Base-by-base conservation (phyloP, 345 rosid genomes). In the Camelina laxa region DNA sequence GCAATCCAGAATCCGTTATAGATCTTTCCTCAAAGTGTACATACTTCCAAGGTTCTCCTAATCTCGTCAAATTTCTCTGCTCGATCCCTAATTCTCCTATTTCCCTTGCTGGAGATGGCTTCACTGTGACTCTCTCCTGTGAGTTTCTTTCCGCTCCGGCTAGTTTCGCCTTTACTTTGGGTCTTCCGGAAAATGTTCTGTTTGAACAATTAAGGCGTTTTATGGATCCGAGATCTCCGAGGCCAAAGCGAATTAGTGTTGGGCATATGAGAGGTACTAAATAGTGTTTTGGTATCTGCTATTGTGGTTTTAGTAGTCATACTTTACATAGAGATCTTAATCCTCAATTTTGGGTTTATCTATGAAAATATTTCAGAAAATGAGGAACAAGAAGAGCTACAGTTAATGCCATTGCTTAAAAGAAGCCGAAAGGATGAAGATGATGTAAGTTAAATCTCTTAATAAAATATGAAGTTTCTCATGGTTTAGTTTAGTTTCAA, bases 1-100 rank as follows among this genome's bases (percentile, higher is more conserved):
- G 82, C 41, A 39, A 51, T 27, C 74, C 75, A 19, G 27, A 60
- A 48, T 31, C 69, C 21, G 36, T 74, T 0, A 6, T 35, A 19
- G 65, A 65, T 48, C 69, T 72, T 38, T 67, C 64, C 57, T 66
- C 73, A 9, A 72, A 35, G 45, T 58, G 41, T n/a, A 9, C 62
- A 39, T 22, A 67, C 20, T 70, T 58, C 15, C 79, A 15, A 20
- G 73, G 38, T 54, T 58, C 79, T 19, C 63, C 76, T 42, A 15
- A 63, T 63, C 20, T 79, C 64, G 50, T 79, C 3, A 7, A 24
- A 4, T 7, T 5, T 21, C 45, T 79, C 17, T 79, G 79, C 57
- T 74, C 76, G 64, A 75, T 79, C 38, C 82, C 76, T 49, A 58
- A 50, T 11, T 79, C 82, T 0, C 79, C 82, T 33, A 42, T 79